A percentile compares a stretch with the other conserved stretches of the same genome.
Evolutionary conservation across 2,329 filamentous ascomycete genomes (phyloP).

Genomic region (Botrytis squamosa): DNA sequence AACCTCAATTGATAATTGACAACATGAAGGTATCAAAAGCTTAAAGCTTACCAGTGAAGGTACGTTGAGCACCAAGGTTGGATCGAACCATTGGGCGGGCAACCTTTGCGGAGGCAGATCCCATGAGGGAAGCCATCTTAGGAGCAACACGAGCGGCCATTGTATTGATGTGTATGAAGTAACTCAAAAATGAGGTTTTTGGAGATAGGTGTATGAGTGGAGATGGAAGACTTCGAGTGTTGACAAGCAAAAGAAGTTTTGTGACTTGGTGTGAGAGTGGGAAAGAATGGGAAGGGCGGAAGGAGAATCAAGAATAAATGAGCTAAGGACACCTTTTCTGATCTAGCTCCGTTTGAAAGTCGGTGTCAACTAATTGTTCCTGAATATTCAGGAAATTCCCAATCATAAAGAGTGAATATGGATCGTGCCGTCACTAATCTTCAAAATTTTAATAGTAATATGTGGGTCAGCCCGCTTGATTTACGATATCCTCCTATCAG

Average conservation of each 20-base stretch:
- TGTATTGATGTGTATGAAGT: constrained; percentile 53
- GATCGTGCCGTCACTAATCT: constrained; percentile 1
- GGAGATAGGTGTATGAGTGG: constrained; percentile 21
- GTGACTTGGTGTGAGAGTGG: constrained; percentile 10
- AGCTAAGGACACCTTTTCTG: constrained; percentile 14
- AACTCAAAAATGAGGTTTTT: constrained; percentile 24
- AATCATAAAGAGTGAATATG: background rate
- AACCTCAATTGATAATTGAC: constrained; percentile 21
- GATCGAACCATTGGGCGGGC: constrained; percentile 72
- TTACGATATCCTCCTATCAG: constrained; percentile 5
- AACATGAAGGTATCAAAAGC: constrained; percentile 17
- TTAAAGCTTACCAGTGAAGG: constrained; percentile 64
- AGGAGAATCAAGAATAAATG: constrained; percentile 19
- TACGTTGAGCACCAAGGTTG: constrained; percentile 64
- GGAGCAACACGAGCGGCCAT: constrained; percentile 79
- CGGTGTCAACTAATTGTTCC: constrained; percentile 9
- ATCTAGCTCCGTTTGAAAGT: constrained; percentile 20
- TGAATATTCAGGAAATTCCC: constrained; percentile 2
- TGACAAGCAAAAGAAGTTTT: constrained; percentile 19
- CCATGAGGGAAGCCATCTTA: constrained; percentile 74
- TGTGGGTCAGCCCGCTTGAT: constrained; percentile 10
- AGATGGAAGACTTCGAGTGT: constrained; percentile 20
- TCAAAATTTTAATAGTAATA: background rate
- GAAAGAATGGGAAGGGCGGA: constrained; percentile 21
- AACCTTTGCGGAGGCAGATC: constrained; percentile 59